A percentile compares a stretch with the other conserved stretches of the same genome.
Evolutionary conservation across 805 yeast genomes (phyloP).

Genomic region (Lipomyces kockii): DNA sequence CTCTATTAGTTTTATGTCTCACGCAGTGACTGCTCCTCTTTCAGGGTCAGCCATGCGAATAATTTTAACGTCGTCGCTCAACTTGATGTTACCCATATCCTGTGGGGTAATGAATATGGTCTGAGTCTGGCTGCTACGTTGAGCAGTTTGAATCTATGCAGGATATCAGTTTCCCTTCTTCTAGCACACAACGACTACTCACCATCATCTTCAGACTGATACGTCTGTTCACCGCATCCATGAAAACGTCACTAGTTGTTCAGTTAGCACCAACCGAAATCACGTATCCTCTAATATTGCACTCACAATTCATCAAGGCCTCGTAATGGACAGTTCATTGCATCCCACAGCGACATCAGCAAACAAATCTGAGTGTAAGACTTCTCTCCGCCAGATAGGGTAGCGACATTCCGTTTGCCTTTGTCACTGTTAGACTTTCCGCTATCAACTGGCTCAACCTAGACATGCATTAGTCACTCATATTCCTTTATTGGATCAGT

Average conservation of each 20-base stretch:
- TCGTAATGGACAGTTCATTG: conserved; percentile 83
- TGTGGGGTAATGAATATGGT: conserved; percentile 94
- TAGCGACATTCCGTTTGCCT: conserved; percentile 69
- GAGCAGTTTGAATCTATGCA: conserved; percentile 57
- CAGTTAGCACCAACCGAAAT: neutral
- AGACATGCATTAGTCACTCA: neutral
- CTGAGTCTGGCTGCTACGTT: conserved; percentile 70
- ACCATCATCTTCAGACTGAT: conserved; percentile 73
- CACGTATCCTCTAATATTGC: neutral
- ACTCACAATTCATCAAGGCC: conserved; percentile 81
- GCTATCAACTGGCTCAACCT: conserved; percentile 33
- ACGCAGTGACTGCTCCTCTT: conserved; percentile 19
- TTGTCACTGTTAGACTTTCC: conserved; percentile 48
- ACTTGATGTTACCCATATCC: conserved; percentile 72
- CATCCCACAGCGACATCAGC: conserved; percentile 86
- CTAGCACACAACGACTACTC: neutral
- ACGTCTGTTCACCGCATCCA: conserved; percentile 91
- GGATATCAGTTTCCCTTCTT: neutral
- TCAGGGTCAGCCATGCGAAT: conserved; percentile 46
- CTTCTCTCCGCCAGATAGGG: conserved; percentile 96
- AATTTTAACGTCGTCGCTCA: conserved; percentile 55
- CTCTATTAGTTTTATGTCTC: neutral
- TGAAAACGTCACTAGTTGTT: conserved; percentile 70
- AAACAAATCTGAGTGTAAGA: conserved; percentile 91
- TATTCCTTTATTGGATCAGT: neutral